Evolutionary conservation across 163 green algal genomes (phyloP).

Genomic region (Scenedesmus sp.): DNA sequence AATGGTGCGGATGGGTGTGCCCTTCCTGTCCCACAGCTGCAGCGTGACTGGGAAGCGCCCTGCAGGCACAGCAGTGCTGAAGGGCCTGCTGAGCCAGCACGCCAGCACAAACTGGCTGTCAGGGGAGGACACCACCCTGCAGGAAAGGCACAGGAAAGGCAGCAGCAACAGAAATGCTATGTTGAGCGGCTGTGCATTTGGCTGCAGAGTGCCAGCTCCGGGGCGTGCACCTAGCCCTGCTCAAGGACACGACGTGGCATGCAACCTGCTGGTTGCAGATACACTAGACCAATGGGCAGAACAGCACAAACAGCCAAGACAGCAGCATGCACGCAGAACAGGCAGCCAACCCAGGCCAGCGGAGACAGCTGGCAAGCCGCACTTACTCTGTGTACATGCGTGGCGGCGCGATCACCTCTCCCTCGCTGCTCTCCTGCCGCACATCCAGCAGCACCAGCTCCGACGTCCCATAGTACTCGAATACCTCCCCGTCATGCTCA

Average conservation of each 20-base stretch:
- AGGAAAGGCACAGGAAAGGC: not conserved
- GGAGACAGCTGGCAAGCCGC: not conserved
- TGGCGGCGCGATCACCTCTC: slow-evolving; percentile 50
- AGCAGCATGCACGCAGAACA: not conserved
- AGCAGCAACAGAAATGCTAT: too few relatives aligned
- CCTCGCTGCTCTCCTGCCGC: slow-evolving; percentile 55
- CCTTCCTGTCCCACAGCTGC: slow-evolving; percentile 82
- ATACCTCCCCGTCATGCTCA: slow-evolving; percentile 88
- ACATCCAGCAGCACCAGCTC: slow-evolving; percentile 82
- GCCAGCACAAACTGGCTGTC: slow-evolving; percentile 92
- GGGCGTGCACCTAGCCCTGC: too few relatives aligned
- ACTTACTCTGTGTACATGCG: slow-evolving; percentile 86
- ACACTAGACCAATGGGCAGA: not conserved
- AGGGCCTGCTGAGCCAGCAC: slow-evolving; percentile 90
- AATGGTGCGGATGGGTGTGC: slow-evolving; percentile 78
- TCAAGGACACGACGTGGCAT: not conserved
- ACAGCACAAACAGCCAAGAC: not conserved
- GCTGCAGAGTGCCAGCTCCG: too few relatives aligned
- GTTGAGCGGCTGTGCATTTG: not conserved
- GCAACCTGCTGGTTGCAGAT: too few relatives aligned
- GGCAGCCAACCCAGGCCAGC: too few relatives aligned
- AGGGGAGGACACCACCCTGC: slow-evolving; percentile 58
- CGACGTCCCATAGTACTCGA: slow-evolving; percentile 90
- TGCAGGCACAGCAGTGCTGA: slow-evolving; percentile 87
- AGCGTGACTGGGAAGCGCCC: slow-evolving; percentile 69